phyloP scores from a whole-genome alignment of 2,329 filamentous ascomycete genomes.

The Ceratocystis albifundus region DNA sequence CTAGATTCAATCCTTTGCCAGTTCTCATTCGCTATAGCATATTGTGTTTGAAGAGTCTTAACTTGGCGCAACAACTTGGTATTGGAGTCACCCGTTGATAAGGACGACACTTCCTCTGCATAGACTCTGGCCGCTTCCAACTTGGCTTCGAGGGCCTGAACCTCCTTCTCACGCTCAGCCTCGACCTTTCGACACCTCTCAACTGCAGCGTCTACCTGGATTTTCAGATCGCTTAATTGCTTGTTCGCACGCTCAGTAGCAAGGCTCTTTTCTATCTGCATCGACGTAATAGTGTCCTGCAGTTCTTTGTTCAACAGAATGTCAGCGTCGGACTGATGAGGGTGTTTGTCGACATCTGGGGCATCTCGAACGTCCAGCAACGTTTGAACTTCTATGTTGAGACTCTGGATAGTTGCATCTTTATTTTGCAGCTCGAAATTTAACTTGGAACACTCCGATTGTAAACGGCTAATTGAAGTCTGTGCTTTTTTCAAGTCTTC shows the following conservation, averaged over 20 bases:
- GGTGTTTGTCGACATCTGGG: constrained; percentile 52
- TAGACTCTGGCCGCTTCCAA: constrained; percentile 74
- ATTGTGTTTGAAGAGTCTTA: constrained; percentile 90
- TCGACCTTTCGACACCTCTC: constrained; percentile 59
- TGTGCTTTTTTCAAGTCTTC: constrained; percentile 30
- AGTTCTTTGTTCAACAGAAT: constrained; percentile 42
- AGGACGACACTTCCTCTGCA: constrained; percentile 81
- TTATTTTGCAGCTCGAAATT: constrained; percentile 52
- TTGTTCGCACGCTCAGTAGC: constrained; percentile 52
- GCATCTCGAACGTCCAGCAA: constrained; percentile 55
- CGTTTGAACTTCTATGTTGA: constrained; percentile 58
- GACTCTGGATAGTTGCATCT: constrained; percentile 52
- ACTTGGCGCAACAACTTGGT: constrained; percentile 86
- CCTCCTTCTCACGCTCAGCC: constrained; percentile 68
- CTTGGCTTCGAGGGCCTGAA: constrained; percentile 70
- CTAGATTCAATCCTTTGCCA: constrained; percentile 95
- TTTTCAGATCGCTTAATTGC: constrained; percentile 60
- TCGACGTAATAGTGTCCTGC: constrained; percentile 47
- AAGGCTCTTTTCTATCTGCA: constrained; percentile 70
- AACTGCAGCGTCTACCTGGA: constrained; percentile 59
- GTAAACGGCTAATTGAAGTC: constrained; percentile 27
- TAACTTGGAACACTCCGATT: constrained; percentile 42
- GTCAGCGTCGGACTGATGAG: constrained; percentile 35
- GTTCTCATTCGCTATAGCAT: constrained; percentile 86
- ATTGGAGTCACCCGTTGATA: constrained; percentile 68